A percentile compares a stretch with the other conserved stretches of the same genome.
Conservation (phyloP, 106 monocot species). For the Iris macrosiphon region DNA sequence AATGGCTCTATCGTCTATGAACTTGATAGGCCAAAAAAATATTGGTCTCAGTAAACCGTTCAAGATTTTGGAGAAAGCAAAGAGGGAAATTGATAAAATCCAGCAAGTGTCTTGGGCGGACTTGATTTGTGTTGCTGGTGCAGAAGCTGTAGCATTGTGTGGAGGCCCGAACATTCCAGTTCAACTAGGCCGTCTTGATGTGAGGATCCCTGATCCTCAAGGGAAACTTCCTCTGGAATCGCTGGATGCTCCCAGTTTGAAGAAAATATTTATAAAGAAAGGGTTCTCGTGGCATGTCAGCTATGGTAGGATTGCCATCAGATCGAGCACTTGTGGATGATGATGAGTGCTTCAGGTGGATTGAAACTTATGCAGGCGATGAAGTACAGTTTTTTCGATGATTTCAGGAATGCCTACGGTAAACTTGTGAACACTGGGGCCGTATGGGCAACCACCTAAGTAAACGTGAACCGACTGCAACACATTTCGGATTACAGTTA, state of each 20-base stretch:
- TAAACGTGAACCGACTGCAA: too few relatives aligned
- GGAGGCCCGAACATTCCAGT: conserved; percentile 83
- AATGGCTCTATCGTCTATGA: conserved; percentile 96
- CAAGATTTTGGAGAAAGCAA: conserved; percentile 80
- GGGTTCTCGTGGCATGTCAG: conserved; percentile 81
- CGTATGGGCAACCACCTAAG: conserved; percentile 40
- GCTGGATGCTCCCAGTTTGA: conserved; percentile 60
- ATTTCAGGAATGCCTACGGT: conserved; percentile 58
- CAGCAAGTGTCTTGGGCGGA: conserved; percentile 93
- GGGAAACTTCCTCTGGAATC: conserved; percentile 86
- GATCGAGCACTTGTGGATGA: conserved; percentile 82
- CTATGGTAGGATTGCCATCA: conserved; percentile 87
- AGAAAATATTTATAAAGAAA: conserved; percentile 66
- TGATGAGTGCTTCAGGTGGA: conserved; percentile 93
- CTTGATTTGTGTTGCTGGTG: conserved; percentile 81
- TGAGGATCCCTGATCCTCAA: conserved; percentile 65
- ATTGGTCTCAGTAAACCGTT: conserved; percentile 57
- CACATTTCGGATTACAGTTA: too few relatives aligned
- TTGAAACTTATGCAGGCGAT: conserved; percentile 59
- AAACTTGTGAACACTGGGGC: conserved; percentile 79
- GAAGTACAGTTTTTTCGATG: conserved; percentile 57
- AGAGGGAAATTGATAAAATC: conserved; percentile 50
- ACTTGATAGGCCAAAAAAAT: conserved; percentile 96
- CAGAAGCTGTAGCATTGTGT: conserved; percentile 79
- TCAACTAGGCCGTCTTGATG: conserved; percentile 62